Evolutionary conservation across 1,284 basidiomycete genomes (phyloP).

Genomic region (Boletellus sp.): DNA sequence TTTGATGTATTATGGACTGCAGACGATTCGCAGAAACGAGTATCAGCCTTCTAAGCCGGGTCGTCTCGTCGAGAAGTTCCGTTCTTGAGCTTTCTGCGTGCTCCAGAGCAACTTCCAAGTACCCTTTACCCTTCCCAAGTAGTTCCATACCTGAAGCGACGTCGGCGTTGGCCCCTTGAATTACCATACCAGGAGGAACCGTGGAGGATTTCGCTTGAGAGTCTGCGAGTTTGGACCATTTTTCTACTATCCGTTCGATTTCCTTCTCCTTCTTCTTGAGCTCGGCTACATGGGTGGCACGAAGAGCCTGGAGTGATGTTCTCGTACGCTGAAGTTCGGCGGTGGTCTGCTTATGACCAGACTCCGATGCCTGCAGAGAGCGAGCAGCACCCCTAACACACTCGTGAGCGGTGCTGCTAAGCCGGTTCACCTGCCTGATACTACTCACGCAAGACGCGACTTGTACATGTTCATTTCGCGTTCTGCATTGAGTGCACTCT

Average conservation of each 20-base stretch:
- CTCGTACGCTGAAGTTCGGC: slow-evolving; percentile 67
- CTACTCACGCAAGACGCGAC: slow-evolving; percentile 62
- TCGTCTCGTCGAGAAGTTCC: slow-evolving; percentile 69
- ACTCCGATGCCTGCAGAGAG: slow-evolving; percentile 55
- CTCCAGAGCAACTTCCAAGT: slow-evolving; percentile 68
- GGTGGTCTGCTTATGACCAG: slow-evolving; percentile 63
- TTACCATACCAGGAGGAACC: slow-evolving; percentile 46
- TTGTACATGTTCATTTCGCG: slow-evolving; percentile 72
- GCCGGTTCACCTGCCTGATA: background rate
- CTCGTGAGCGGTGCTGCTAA: slow-evolving; percentile 12
- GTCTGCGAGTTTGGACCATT: slow-evolving; percentile 71
- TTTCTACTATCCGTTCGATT: slow-evolving; percentile 72
- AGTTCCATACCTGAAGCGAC: slow-evolving; percentile 48
- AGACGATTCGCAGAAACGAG: slow-evolving; percentile 69
- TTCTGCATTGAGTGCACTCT: slow-evolving; percentile 65
- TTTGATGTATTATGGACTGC: slow-evolving; percentile 49
- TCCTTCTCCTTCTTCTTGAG: slow-evolving; percentile 82
- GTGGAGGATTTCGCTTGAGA: slow-evolving; percentile 53
- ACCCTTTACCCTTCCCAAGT: slow-evolving; percentile 49
- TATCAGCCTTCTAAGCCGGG: slow-evolving; percentile 64
- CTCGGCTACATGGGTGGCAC: slow-evolving; percentile 67
- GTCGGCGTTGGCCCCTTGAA: slow-evolving; percentile 50
- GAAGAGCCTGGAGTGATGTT: slow-evolving; percentile 58
- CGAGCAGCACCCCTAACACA: slow-evolving; percentile 48
- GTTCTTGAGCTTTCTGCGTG: slow-evolving; percentile 70